phyloP scores from a whole-genome alignment of 768 basidiomycete genomes.

The Crassisporium funariophilum region DNA sequence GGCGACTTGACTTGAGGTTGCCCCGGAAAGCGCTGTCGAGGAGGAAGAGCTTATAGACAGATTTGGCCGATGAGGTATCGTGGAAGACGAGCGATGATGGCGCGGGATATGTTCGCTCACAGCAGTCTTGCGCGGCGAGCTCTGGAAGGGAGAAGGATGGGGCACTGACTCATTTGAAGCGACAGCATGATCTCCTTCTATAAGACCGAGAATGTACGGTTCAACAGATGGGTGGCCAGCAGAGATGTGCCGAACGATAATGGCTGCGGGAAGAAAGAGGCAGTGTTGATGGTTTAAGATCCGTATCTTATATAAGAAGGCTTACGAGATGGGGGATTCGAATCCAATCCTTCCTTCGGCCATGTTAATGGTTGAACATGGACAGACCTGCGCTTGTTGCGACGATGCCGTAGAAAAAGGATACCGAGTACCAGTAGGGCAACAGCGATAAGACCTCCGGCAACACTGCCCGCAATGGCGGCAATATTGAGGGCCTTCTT shows the following conservation, averaged over 20 bases:
- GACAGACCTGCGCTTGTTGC: slow-evolving; percentile 2
- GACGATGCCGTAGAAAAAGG: slow-evolving; percentile 24
- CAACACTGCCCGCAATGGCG: slow-evolving; percentile 31
- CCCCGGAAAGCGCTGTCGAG: no score
- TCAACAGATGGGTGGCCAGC: neutral
- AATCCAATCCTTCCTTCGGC: neutral
- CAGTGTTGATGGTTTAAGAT: neutral
- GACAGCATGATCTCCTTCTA: neutral
- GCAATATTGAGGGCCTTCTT: slow-evolving; percentile 18
- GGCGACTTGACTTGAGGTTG: neutral
- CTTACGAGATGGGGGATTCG: neutral
- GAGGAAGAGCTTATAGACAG: no score
- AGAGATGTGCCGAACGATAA: neutral
- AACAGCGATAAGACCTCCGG: slow-evolving; percentile 28
- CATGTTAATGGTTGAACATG: slow-evolving; percentile 3
- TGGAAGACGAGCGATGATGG: no score
- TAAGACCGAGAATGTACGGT: neutral
- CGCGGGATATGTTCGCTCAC: no score
- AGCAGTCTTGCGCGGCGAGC: no score
- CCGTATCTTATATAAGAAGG: neutral
- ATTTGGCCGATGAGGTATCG: no score
- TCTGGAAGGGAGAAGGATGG: no score
- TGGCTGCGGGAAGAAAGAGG: neutral
- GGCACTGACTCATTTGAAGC: no score
- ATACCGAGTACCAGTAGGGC: slow-evolving; percentile 13